A percentile compares a stretch with the other conserved stretches of the same genome.
Evolutionary conservation across 306 rosid species (phyloP).

Genomic region (Casuarina equisetifolia): DNA sequence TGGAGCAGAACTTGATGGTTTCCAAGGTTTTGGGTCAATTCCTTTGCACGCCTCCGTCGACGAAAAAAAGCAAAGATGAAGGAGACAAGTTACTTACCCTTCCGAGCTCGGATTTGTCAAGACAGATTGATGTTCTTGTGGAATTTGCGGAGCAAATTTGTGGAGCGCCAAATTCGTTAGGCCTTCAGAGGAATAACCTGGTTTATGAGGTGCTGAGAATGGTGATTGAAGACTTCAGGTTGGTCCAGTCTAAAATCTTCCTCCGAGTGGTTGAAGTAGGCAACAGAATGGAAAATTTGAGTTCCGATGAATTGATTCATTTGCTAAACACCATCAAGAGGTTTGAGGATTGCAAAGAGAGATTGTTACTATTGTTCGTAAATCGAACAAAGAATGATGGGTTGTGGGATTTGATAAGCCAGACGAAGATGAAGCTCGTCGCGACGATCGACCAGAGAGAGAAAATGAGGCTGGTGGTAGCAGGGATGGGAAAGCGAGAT

Average conservation of each 20-base stretch:
- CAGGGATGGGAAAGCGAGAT: slow-evolving; percentile 5
- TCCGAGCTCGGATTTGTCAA: slow-evolving; percentile 40
- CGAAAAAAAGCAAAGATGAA: background rate
- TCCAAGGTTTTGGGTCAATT: slow-evolving; percentile 51
- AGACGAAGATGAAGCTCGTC: slow-evolving; percentile 32
- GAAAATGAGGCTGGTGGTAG: slow-evolving; percentile 44
- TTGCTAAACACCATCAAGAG: slow-evolving; percentile 33
- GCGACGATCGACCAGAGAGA: slow-evolving; percentile 40
- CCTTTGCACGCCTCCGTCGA: background rate
- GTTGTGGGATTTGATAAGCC: slow-evolving; percentile 63
- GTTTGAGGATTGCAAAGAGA: slow-evolving; percentile 45
- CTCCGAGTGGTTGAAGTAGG: slow-evolving; percentile 41
- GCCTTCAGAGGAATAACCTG: slow-evolving; percentile 53
- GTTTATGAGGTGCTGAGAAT: slow-evolving; percentile 62
- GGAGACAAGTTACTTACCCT: slow-evolving; percentile 18
- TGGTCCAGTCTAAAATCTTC: slow-evolving; percentile 53
- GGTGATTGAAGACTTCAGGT: slow-evolving; percentile 62
- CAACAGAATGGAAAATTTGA: slow-evolving; percentile 32
- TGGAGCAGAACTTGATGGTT: slow-evolving; percentile 55
- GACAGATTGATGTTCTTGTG: slow-evolving; percentile 48
- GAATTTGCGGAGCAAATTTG: slow-evolving; percentile 47
- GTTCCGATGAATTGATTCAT: slow-evolving; percentile 52
- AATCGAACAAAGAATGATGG: slow-evolving; percentile 45
- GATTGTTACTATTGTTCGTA: slow-evolving; percentile 53
- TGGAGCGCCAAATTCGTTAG: slow-evolving; percentile 51